Conservation (phyloP, 805 yeast species). For the Ogataea ganodermae region DNA sequence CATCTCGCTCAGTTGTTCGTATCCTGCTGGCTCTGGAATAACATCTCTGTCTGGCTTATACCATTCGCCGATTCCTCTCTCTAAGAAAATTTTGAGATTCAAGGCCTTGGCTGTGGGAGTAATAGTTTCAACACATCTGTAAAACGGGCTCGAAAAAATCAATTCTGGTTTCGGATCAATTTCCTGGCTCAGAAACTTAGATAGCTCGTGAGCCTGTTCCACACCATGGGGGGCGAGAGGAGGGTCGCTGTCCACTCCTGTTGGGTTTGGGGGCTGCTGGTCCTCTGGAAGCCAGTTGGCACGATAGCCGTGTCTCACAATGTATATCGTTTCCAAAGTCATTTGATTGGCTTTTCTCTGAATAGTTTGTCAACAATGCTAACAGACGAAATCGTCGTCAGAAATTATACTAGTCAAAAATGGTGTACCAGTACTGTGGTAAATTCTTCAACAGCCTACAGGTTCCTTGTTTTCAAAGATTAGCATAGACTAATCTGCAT, state of each 20-base stretch:
- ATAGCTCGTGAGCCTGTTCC: conserved; percentile 82
- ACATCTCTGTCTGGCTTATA: conserved; percentile 67
- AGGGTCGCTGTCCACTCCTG: conserved; percentile 90
- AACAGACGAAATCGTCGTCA: background rate
- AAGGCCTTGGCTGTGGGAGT: conserved; percentile 64
- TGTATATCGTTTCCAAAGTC: conserved; percentile 60
- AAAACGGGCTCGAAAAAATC: conserved; percentile 81
- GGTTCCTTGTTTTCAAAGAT: background rate
- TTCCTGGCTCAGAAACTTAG: conserved; percentile 51
- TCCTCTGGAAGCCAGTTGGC: conserved; percentile 89
- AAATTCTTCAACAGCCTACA: background rate
- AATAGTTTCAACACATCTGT: conserved; percentile 84
- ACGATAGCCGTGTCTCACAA: conserved; percentile 87
- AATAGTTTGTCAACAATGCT: background rate
- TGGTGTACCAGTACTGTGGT: background rate
- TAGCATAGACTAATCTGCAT: background rate
- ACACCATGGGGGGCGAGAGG: conserved; percentile 86
- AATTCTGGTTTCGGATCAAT: conserved; percentile 61
- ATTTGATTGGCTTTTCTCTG: conserved; percentile 28
- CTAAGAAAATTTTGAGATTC: conserved; percentile 62
- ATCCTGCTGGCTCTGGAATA: conserved; percentile 69
- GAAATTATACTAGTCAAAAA: background rate
- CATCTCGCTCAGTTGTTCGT: conserved; percentile 47
- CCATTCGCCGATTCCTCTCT: conserved; percentile 93
- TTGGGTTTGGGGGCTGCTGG: conserved; percentile 81